phyloP scores from a whole-genome alignment of 1,284 basidiomycete species.

The Erythrobasidium hasegawianum region DNA sequence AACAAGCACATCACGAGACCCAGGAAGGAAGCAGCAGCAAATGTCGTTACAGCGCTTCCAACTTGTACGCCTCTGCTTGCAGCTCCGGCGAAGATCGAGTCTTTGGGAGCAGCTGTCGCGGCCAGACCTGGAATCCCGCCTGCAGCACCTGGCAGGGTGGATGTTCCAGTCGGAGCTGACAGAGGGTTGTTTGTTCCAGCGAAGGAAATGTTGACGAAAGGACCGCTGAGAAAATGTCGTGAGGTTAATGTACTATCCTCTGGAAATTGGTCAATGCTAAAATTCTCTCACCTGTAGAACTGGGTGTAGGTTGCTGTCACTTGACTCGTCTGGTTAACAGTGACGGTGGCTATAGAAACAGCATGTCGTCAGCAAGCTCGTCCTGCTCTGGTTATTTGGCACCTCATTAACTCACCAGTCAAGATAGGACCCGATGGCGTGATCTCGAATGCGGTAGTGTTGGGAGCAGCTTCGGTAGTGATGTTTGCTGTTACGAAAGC shows the following conservation, averaged over 20 bases:
- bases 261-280: background rate
- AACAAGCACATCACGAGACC: too few species aligned
- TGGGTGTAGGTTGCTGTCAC: conserved; percentile 22
- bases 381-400: too few species aligned
- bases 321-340: conserved; percentile 2
- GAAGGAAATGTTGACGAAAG: conserved; percentile 16
- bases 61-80: too few species aligned
- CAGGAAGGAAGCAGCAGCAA: too few species aligned
- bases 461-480: conserved; percentile 3
- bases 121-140: too few species aligned
- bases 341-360: conserved; percentile 7
- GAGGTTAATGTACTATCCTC: background rate
- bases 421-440: conserved; percentile 18
- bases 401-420: conserved; percentile 1
- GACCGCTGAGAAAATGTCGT: conserved; percentile 5
- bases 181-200: conserved; percentile 23
- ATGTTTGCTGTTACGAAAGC: conserved; percentile 35
- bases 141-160: conserved; percentile 8
- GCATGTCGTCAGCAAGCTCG: background rate
- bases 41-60: too few species aligned
- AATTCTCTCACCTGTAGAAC: conserved; percentile 16
- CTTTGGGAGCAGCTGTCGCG: too few species aligned
- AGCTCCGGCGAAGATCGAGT: too few species aligned
- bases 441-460: conserved; percentile 15
- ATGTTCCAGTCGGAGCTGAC: conserved; percentile 25